Evolutionary conservation across 495 filamentous ascomycete species (phyloP).

Genomic region (Aspergillus haitiensis): DNA sequence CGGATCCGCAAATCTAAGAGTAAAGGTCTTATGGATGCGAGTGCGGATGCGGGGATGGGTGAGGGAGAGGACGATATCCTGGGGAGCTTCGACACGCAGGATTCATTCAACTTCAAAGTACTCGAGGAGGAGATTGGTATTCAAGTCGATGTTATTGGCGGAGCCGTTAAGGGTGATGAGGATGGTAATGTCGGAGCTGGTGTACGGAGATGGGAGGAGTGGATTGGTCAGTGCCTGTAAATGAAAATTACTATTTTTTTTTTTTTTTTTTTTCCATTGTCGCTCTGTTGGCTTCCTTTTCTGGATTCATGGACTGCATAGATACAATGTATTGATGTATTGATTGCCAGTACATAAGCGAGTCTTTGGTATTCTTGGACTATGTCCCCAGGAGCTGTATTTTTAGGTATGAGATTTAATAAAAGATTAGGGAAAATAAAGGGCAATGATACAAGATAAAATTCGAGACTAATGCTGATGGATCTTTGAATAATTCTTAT

Average conservation of each 20-base stretch:
- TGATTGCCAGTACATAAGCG: no score
- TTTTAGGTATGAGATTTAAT: no score
- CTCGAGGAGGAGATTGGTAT: slow-evolving; percentile 78
- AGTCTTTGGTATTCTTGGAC: no score
- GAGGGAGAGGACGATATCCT: slow-evolving; percentile 80
- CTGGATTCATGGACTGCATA: no score
- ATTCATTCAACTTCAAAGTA: slow-evolving; percentile 73
- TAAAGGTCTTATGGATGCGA: slow-evolving; percentile 74
- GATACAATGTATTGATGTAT: no score
- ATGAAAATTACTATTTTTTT: neutral
- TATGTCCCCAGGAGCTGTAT: no score
- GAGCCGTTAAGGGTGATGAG: slow-evolving; percentile 70
- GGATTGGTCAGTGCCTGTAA: slow-evolving; percentile 69
- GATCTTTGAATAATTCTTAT: no score
- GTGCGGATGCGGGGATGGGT: slow-evolving; percentile 56
- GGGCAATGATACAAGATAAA: no score
- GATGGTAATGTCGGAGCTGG: slow-evolving; percentile 53
- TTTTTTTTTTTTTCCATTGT: neutral
- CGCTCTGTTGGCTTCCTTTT: no score
- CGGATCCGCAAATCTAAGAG: slow-evolving; percentile 73
- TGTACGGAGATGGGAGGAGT: slow-evolving; percentile 81
- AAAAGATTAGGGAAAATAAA: no score
- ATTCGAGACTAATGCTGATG: no score
- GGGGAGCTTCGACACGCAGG: slow-evolving; percentile 69
- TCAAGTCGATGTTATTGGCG: slow-evolving; percentile 73